phyloP scores from a whole-genome alignment of 1,284 basidiomycete genomes.

The Austroboletus olivaceoglutinosus region DNA sequence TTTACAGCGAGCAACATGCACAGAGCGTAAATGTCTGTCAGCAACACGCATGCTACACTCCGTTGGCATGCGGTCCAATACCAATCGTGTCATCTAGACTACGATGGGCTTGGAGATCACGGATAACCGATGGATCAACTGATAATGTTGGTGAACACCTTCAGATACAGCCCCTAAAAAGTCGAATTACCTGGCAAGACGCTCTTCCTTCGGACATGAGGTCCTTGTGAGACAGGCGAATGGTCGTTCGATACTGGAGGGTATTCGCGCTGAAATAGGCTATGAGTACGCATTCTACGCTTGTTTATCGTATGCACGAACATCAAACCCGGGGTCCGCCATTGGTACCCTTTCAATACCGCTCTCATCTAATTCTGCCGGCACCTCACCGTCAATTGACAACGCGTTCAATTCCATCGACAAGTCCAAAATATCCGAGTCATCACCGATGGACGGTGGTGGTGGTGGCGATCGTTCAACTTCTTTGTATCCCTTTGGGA shows the following conservation, averaged over 20 bases:
- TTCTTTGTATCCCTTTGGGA: conserved; percentile 65
- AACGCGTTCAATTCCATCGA: conserved; percentile 85
- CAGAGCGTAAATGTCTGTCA: conserved; percentile 19
- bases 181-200: conserved; percentile 70
- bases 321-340: conserved; percentile 86
- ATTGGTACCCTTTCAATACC: conserved; percentile 85
- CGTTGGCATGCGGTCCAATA: conserved; percentile 32
- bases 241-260: conserved; percentile 58
- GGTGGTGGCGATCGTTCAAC: conserved; percentile 68
- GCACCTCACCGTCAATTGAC: conserved; percentile 73
- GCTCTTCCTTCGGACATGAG: conserved; percentile 82
- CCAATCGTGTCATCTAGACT: conserved; percentile 65
- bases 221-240: conserved; percentile 50
- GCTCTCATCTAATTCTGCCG: conserved; percentile 74
- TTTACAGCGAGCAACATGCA: conserved; percentile 25
- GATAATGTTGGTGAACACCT: conserved; percentile 17
- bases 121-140: conserved; percentile 86
- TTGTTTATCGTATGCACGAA: conserved; percentile 43
- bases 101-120: conserved; percentile 83
- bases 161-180: not conserved
- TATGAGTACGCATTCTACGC: conserved; percentile 20
- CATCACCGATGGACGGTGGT: conserved; percentile 75
- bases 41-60: conserved; percentile 20
- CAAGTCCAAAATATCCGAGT: conserved; percentile 80
- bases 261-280: conserved; percentile 50